Percentiles rank a stretch among this genome's conserved stretches.
phyloP scores from a whole-genome alignment of 495 filamentous ascomycete species.

The Hypoxylon lienhwacheense region DNA sequence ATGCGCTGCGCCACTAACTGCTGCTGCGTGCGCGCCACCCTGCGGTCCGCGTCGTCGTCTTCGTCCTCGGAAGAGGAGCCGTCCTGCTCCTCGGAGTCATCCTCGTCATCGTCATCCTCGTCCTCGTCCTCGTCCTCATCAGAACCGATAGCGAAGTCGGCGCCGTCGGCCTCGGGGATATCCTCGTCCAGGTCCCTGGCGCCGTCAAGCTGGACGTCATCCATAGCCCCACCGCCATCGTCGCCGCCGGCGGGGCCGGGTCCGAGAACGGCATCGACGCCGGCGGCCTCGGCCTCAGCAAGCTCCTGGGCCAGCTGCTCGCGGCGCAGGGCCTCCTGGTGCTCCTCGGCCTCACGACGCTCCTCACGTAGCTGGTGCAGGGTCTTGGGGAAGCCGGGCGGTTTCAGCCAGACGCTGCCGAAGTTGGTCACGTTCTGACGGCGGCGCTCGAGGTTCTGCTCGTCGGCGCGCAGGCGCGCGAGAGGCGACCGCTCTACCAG shows the following conservation, averaged over 20 bases:
- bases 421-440: conserved; percentile 73
- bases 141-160: conserved; percentile 50
- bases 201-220: conserved; percentile 41
- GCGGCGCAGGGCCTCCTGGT: conserved; percentile 67
- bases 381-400: conserved; percentile 74
- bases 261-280: conserved; percentile 38
- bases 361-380: conserved; percentile 77
- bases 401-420: conserved; percentile 76
- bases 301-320: conserved; percentile 68
- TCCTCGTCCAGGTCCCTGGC: conserved; percentile 65
- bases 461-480: conserved; percentile 65
- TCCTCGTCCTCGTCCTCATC: conserved; percentile 45
- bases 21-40: conserved; percentile 40
- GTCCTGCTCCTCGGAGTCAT: conserved; percentile 39
- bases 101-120: conserved; percentile 38
- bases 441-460: conserved; percentile 65
- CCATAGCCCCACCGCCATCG: conserved; percentile 44
- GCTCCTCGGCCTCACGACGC: conserved; percentile 75
- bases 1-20: conserved; percentile 48
- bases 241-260: conserved; percentile 44
- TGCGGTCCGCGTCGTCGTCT: conserved; percentile 37
- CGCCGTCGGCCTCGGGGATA: conserved; percentile 63
- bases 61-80: too few species aligned
- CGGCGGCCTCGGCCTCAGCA: conserved; percentile 56
- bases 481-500: conserved; percentile 55